phyloP scores from a whole-genome alignment of 2,329 filamentous ascomycete species.

The Pyrenochaeta sp. region DNA sequence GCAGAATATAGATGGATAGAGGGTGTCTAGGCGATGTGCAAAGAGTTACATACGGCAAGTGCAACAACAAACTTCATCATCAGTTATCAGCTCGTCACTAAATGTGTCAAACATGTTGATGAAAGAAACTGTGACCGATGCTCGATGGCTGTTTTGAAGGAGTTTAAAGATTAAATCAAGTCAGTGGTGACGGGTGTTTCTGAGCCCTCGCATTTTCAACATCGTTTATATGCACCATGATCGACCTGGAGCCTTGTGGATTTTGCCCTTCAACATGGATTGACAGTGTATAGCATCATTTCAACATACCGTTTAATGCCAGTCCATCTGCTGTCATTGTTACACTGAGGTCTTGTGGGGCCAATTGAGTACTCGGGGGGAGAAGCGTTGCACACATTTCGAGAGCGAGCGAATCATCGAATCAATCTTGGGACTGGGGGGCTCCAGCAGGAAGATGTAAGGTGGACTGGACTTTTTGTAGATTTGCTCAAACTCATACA shows the following conservation, averaged over 20 bases:
- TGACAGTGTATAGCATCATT: background rate
- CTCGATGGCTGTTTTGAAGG: background rate
- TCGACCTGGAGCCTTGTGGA: background rate
- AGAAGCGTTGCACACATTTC: too few species aligned
- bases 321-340: background rate
- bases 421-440: too few species aligned
- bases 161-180: background rate
- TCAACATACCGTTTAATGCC: background rate
- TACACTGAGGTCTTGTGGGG: background rate
- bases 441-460: too few species aligned
- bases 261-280: background rate
- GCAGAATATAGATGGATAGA: background rate
- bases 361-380: too few species aligned
- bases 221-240: background rate
- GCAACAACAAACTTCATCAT: background rate
- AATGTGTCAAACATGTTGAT: background rate
- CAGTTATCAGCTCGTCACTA: background rate
- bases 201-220: background rate
- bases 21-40: background rate
- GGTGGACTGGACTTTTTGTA: too few species aligned
- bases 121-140: too few species aligned
- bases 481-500: too few species aligned
- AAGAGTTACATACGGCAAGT: background rate
- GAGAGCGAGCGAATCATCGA: too few species aligned
- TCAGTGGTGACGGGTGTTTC: background rate